These are phyloP conservation scores for Annulohypoxylon truncatum DNA, from an alignment of 2,329 filamentous ascomycete genomes.

Conservation along the genomic window DNA sequence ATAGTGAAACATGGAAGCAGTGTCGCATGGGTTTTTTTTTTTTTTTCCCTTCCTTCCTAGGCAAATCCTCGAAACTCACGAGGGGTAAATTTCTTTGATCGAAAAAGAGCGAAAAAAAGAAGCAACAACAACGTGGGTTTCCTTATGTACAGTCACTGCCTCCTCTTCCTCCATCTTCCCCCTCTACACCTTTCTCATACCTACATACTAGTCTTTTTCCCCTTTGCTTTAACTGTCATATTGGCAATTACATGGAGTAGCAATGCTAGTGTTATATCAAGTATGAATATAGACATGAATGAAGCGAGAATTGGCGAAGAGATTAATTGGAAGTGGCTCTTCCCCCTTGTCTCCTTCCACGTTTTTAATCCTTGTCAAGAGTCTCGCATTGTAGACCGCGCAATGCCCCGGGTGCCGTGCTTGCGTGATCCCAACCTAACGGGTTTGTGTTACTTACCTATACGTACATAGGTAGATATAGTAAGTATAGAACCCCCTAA, in stretches of 20 bases:
- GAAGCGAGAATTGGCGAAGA: conserved; percentile 8
- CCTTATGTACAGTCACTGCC: not conserved
- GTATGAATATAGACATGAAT: conserved; percentile 16
- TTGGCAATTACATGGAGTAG: conserved; percentile 19
- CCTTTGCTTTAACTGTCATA: not conserved
- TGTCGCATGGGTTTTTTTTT: too few relatives aligned
- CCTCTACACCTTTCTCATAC: not conserved
- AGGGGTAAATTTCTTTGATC: not conserved
- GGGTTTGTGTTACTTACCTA: conserved; percentile 5
- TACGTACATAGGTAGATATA: not conserved
- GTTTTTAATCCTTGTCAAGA: conserved; percentile 34
- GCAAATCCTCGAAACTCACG: conserved; percentile 1
- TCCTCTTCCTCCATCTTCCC: not conserved
- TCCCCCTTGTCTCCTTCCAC: conserved; percentile 25
- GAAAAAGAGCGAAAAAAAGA: too few relatives aligned
- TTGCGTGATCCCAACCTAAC: not conserved
- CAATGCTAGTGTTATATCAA: conserved; percentile 4
- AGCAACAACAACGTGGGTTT: too few relatives aligned
- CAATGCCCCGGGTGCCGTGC: conserved; percentile 11
- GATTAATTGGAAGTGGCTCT: conserved; percentile 10
- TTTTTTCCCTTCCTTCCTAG: too few relatives aligned
- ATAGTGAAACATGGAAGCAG: not conserved
- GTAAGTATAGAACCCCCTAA: too few relatives aligned
- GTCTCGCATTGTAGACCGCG: conserved; percentile 26
- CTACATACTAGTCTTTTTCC: not conserved